Evolutionary conservation across 306 rosid genomes (phyloP).

Genomic region (Fragaria vesca): DNA sequence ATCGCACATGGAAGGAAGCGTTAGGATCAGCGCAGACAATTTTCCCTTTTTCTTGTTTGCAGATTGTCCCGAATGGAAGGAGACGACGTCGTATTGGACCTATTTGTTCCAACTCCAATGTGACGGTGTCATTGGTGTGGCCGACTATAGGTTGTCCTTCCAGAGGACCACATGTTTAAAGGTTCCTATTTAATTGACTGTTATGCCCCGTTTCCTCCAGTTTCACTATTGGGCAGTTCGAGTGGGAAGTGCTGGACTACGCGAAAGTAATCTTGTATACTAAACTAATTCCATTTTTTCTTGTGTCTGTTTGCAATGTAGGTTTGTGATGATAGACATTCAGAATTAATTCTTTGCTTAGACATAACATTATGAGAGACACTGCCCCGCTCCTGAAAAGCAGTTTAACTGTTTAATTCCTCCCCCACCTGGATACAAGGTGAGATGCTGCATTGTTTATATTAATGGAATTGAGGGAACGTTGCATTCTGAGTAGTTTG

Average conservation of each 20-base stretch:
- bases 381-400: constrained; percentile 88
- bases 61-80: not conserved
- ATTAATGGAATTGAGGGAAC: not conserved
- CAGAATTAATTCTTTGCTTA: constrained; percentile 91
- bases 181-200: not conserved
- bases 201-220: not conserved
- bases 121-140: not conserved
- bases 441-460: constrained; percentile 13
- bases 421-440: constrained; percentile 94
- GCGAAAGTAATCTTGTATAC: not conserved
- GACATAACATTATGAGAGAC: constrained; percentile 98
- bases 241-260: too few species aligned
- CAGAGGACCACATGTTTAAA: not conserved
- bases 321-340: constrained; percentile 95
- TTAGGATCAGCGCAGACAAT: too few species aligned
- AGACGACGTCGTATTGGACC: not conserved
- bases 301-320: constrained; percentile 29
- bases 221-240: too few species aligned
- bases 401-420: constrained; percentile 95
- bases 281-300: not conserved
- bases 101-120: not conserved
- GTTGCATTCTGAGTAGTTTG: not conserved
- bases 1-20: constrained; percentile 4
- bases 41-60: not conserved
- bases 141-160: not conserved